Evolutionary conservation across 2,329 filamentous ascomycete species (phyloP), one percentile per base, ranked within the genome.

Genomic region (Apiospora saccharicola): DNA sequence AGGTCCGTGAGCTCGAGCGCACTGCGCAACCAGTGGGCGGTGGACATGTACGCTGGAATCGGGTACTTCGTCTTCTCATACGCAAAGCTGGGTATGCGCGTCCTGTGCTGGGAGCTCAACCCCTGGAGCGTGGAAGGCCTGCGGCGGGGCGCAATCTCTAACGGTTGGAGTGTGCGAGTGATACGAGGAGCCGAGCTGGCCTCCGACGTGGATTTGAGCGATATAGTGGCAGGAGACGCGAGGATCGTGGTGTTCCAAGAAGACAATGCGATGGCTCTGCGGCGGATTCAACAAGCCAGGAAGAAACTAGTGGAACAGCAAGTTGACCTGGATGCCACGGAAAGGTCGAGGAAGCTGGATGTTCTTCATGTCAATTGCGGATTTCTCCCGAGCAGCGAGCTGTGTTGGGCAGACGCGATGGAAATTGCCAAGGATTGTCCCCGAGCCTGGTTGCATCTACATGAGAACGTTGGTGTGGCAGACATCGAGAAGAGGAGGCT

Each of bases 31-130:
- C 80, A 79, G 4, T 90, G 87, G 81, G 90, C 92, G 0, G 89
- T 97, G 0, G 96, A 98, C 81, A 84, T 98, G 73, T 98, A 97
- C 83, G 94, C 93, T 0, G 96, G 96, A 0, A 98, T 98, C 75
- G 96, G 96, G 6, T 98, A 98, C 82, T 98, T 98, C 82, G 90
- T 93, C 4, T 97, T 98, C 79, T 93, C 90, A 44, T 98, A 98
- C 82, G 88, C 91, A 8, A 87, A 85, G 73, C 88, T 92, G 24
- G 94, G 94, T 0, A 84, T 95, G 77, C 84, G 88, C 68, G 92
- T 98, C 1, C 85, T 96, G 57, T 94, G 94, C 76, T 98, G 94
- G 93, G 96, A 98, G 82, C 85, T 98, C 67, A 98, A 98, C 80
- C 92, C 92, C 0, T 93, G 95, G 92, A 95, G 92, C 75, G 89